Conservation (phyloP, 148 eudicot genomes). For the Chenopodium berlandieri region DNA sequence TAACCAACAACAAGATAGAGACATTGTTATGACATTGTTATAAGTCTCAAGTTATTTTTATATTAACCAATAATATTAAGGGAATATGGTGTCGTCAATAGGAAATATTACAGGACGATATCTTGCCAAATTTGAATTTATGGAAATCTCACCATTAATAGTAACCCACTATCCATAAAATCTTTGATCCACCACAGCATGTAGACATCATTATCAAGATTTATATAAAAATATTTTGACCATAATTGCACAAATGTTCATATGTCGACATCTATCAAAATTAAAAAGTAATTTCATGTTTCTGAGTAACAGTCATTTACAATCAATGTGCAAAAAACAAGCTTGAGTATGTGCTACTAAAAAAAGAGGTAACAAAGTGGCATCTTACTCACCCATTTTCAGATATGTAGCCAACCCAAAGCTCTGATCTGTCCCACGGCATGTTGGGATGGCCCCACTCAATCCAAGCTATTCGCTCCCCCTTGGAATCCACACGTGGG, state of each 20-base stretch:
- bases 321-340: not conserved
- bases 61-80: no score
- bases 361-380: not conserved
- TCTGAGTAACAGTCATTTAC: not conserved
- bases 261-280: not conserved
- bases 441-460: constrained; percentile 96
- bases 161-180: no score
- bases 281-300: not conserved
- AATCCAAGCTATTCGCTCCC: constrained; percentile 81
- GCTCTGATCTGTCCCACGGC: constrained; percentile 96
- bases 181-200: not conserved
- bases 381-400: constrained; percentile 61
- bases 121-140: no score
- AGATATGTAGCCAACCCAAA: constrained; percentile 96
- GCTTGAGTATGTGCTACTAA: not conserved
- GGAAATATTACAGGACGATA: no score
- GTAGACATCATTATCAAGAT: not conserved
- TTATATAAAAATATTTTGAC: not conserved
- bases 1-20: no score
- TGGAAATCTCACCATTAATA: no score
- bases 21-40: no score
- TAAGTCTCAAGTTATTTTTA: no score
- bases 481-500: constrained; percentile 81
- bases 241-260: no score
- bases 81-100: no score